Percentiles rank a stretch among this genome's conserved stretches.
phyloP scores from a whole-genome alignment of 495 filamentous ascomycete genomes.

The Aspergillus homomorphus region DNA sequence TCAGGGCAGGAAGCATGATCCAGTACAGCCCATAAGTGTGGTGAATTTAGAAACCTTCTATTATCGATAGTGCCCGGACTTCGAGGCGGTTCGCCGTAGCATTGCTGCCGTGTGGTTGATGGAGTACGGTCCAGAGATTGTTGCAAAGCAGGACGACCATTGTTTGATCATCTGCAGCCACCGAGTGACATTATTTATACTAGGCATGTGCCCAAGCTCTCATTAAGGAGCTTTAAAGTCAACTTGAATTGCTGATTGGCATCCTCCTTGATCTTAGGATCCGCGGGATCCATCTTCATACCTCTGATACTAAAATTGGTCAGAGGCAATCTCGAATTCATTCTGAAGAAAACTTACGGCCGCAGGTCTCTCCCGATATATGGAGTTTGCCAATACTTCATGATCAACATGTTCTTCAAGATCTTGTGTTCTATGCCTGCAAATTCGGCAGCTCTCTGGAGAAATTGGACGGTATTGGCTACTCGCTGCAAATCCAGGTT shows the following conservation, averaged over 20 bases:
- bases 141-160: not conserved
- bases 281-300: slow-evolving; percentile 26
- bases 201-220: slow-evolving; percentile 66
- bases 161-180: too few relatives aligned
- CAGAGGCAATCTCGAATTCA: slow-evolving; percentile 14
- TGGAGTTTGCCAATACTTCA: slow-evolving; percentile 56
- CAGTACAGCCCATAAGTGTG: not conserved
- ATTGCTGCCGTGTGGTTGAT: not conserved
- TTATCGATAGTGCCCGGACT: not conserved
- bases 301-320: slow-evolving; percentile 31
- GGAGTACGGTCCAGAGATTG: not conserved
- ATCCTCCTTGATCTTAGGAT: slow-evolving; percentile 31
- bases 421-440: slow-evolving; percentile 78
- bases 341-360: slow-evolving; percentile 29
- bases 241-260: slow-evolving; percentile 58
- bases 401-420: slow-evolving; percentile 67
- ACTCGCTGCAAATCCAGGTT: slow-evolving; percentile 61
- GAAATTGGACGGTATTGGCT: slow-evolving; percentile 71
- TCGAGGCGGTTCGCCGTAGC: not conserved
- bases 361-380: slow-evolving; percentile 33
- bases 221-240: slow-evolving; percentile 69
- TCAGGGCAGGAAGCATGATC: too few relatives aligned
- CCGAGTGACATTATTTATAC: slow-evolving; percentile 37
- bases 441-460: slow-evolving; percentile 62
- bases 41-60: not conserved